Base-by-base conservation (phyloP, 805 yeast genomes). In the Candida silvatica region DNA sequence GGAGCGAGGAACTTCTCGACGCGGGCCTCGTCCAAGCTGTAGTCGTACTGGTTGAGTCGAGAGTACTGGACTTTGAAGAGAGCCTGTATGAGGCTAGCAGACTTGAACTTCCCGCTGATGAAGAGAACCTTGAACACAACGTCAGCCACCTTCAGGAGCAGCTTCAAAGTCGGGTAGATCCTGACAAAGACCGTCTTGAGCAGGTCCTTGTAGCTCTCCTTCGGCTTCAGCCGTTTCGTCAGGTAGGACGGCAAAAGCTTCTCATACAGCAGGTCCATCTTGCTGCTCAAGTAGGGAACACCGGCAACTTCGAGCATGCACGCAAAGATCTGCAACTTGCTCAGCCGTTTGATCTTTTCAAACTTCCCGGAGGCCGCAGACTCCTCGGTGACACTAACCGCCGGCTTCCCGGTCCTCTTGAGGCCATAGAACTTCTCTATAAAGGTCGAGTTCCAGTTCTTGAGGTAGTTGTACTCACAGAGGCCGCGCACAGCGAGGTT, bases 351-450 rank as follows among this genome's bases (percentile, higher is more conserved):
- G 41, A 74, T 58, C 25, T 59, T 58, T 37, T 77, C 80, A 3
- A 78, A 57, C 32, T 49, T 42, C 9, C 14, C 11, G 2, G 41
- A 31, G 18, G 23, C 24, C 4, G 11, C 15, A n/a, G 8, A 5
- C 25, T 8, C n/a, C 35, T 25, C 6, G 8, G 19, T 12, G 20
- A 17, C 37, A 27, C 11, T 42, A 22, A 17, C 27, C 26, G 16
- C 34, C 20, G 41, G 28, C 4, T 38, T 55, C 37, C 58, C 59
- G 20, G 71, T 69, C 32, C 94, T 64, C 50, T 86, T 86, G 43
- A 90, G 59, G 2, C 97, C 97, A 51, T 90, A 90, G 52, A 90
- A 90, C 51, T 83, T 82, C 54, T 90, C 97, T 1, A 94, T 85
- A 49, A 90, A 85, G 2, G 92, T 74, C 0, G 94, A 74, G 48